Base-by-base conservation (phyloP, 441 rosid genomes). In the Biscutella auriculata region DNA sequence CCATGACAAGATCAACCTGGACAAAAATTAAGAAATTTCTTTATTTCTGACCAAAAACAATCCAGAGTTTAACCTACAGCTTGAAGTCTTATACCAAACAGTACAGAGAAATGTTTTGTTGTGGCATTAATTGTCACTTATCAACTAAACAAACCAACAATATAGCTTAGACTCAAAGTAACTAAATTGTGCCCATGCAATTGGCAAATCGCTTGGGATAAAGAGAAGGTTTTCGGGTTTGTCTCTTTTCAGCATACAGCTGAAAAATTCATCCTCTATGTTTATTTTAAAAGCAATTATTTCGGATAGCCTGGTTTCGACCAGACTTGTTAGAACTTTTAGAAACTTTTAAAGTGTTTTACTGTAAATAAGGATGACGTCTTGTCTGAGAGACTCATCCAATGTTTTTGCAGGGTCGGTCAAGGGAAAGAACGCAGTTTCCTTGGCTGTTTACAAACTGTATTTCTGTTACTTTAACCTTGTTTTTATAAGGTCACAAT, bases 1-100 rank as follows among this genome's bases (percentile, higher is more conserved):
- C 96, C 99, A 94, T 94, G 40, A 89, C 95, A 73, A 89, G 89
- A 75, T 87, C 94, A 73, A 94, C 96, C 95, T 94, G 78, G 60
- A 44, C 15, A 35, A 39, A 34, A 19, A 29, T 23, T 48, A 5
- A 11, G 34, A 60, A 34, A 48, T 9, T 40, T 15, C n/a, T 42
- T 49, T 15, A 57, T 8, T 6, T 53, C 48, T 35, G 28, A 39
- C 19, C 16, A 19, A 62, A 46, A 59, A 19, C 26, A 44, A 45
- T 57, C 43, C 35, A 37, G 56, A 26, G 19, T 58, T 29, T 21
- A 33, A 70, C 9, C 35, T 11, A 45, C 14, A 39, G 46, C 23
- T 19, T 19, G 23, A 19, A 19, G 23, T 19, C 37, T 14, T 21
- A 35, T 28, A 62, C 23, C 23, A 19, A 19, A 19, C 23, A 19